A percentile compares a stretch with the other conserved stretches of the same genome.
These are phyloP conservation scores for Cucurbitaria berberidis DNA, from an alignment of 2,329 filamentous ascomycete genomes.

Conservation along the genomic window DNA sequence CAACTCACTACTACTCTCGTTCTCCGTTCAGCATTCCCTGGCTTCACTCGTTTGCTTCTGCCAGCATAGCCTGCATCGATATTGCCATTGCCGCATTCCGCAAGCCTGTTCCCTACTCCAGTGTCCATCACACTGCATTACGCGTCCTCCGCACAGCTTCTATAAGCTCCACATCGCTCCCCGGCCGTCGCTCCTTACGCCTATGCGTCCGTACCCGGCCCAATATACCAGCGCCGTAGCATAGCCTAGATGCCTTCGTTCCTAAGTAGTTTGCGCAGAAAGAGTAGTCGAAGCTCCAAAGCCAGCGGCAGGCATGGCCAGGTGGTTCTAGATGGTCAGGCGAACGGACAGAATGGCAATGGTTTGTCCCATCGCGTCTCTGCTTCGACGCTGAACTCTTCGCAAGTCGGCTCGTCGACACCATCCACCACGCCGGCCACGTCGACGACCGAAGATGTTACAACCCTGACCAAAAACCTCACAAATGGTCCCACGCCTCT, in stretches of 20 bases:
- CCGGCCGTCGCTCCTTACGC: slow-evolving; percentile 20
- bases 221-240: slow-evolving; percentile 13
- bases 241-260: slow-evolving; percentile 61
- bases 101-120: slow-evolving; percentile 18
- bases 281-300: slow-evolving; percentile 71
- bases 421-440: slow-evolving; percentile 70
- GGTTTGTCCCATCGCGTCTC: slow-evolving; percentile 62
- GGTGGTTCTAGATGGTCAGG: slow-evolving; percentile 17
- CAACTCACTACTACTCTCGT: slow-evolving; percentile 12
- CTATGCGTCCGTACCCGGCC: slow-evolving; percentile 21
- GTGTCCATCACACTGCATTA: slow-evolving; percentile 28
- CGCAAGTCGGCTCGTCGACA: slow-evolving; percentile 68
- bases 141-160: slow-evolving; percentile 28
- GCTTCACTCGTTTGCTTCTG: slow-evolving; percentile 29
- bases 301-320: slow-evolving; percentile 18
- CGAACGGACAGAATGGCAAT: slow-evolving; percentile 27
- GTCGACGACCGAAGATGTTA: slow-evolving; percentile 72
- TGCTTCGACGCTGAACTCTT: slow-evolving; percentile 66
- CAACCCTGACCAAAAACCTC: slow-evolving; percentile 61
- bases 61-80: slow-evolving; percentile 21
- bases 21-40: slow-evolving; percentile 22
- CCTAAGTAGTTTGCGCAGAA: slow-evolving; percentile 76
- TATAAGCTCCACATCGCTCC: slow-evolving; percentile 14
- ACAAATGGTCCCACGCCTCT: slow-evolving; percentile 57
- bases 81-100: slow-evolving; percentile 28